Conservation (phyloP, 1,139 yeast genomes). For the Diutina ranongensis region DNA sequence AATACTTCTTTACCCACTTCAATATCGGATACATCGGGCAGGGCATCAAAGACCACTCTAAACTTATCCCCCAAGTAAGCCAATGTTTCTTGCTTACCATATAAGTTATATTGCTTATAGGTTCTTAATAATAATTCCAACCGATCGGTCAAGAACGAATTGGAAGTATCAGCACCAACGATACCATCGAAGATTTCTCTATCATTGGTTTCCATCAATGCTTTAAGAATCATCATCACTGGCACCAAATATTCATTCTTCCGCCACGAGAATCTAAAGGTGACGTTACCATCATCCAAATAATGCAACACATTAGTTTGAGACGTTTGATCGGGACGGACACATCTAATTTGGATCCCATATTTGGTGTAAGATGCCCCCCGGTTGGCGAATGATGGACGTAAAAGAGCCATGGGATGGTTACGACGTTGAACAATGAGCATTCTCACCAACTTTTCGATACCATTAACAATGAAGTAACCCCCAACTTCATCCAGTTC, state of each 20-base stretch:
- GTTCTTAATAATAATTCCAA: constrained; percentile 83
- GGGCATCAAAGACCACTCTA: constrained; percentile 82
- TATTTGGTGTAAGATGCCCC: constrained; percentile 82
- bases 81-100: constrained; percentile 76
- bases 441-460: constrained; percentile 93
- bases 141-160: constrained; percentile 96
- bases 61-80: constrained; percentile 94
- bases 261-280: constrained; percentile 94
- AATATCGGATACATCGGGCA: constrained; percentile 78
- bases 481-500: constrained; percentile 97
- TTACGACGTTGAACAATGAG: constrained; percentile 95
- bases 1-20: constrained; percentile 86
- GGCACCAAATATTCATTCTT: constrained; percentile 93
- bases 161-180: constrained; percentile 75
- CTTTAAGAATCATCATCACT: constrained; percentile 84
- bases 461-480: constrained; percentile 91
- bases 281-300: constrained; percentile 89
- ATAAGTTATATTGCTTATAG: constrained; percentile 68
- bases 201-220: constrained; percentile 82
- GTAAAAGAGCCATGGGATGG: constrained; percentile 94
- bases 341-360: constrained; percentile 91
- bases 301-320: constrained; percentile 95
- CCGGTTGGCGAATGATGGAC: constrained; percentile 90
- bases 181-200: constrained; percentile 93
- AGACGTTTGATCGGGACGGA: constrained; percentile 94